Evolutionary conservation across 148 eudicot species (phyloP).

Genomic region (Rhododendron henanense): DNA sequence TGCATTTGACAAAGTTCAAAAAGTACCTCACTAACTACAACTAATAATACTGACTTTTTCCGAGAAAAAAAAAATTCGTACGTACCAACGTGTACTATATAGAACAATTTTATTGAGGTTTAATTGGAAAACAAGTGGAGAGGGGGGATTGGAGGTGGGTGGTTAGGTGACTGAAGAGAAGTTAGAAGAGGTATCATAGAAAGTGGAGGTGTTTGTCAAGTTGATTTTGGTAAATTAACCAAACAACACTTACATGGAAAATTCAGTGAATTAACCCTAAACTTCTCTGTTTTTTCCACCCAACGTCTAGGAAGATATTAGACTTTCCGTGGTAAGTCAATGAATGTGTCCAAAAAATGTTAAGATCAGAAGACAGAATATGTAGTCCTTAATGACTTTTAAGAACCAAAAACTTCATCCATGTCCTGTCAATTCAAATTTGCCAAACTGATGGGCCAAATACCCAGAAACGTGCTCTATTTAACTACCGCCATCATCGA

Average conservation of each 20-base stretch:
- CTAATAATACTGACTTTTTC: too few species aligned
- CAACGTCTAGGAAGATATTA: not conserved
- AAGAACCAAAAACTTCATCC: not conserved
- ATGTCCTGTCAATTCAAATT: not conserved
- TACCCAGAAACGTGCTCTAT: not conserved
- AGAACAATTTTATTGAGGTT: too few species aligned
- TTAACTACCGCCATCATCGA: not conserved
- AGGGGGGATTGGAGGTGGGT: not conserved
- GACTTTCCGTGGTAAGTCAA: not conserved
- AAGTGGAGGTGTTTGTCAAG: not conserved
- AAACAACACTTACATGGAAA: not conserved
- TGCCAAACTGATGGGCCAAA: not conserved
- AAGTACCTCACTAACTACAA: too few species aligned
- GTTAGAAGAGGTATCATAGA: not conserved
- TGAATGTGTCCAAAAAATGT: not conserved
- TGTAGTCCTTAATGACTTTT: not conserved
- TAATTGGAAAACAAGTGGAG: not conserved
- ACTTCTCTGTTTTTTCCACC: slow-evolving; percentile 8
- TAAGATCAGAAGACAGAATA: not conserved
- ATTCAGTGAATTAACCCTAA: not conserved
- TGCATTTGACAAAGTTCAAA: too few species aligned
- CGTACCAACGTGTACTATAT: too few species aligned
- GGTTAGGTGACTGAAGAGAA: not conserved
- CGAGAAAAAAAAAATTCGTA: too few species aligned
- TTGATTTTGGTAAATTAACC: not conserved